phyloP scores from a whole-genome alignment of 2,329 filamentous ascomycete genomes.

The Leptographium procerum region DNA sequence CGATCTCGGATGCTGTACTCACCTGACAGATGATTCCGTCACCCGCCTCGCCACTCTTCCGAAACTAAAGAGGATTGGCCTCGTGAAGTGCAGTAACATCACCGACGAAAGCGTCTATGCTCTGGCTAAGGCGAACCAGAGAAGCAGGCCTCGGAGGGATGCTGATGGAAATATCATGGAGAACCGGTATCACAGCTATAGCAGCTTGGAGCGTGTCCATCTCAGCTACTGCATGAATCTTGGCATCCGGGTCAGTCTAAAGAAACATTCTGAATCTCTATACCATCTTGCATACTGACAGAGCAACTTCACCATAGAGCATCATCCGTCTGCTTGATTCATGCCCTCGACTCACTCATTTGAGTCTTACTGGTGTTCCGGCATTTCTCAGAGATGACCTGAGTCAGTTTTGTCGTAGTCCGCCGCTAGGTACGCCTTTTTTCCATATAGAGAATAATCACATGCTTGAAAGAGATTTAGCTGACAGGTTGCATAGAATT shows the following conservation, averaged over 20 bases:
- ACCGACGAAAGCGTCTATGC: slow-evolving; percentile 83
- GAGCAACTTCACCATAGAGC: slow-evolving; percentile 45
- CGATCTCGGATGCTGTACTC: slow-evolving; percentile 86
- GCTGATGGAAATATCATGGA: slow-evolving; percentile 33
- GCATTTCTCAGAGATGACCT: slow-evolving; percentile 82
- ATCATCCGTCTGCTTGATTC: slow-evolving; percentile 82
- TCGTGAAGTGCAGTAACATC: slow-evolving; percentile 87
- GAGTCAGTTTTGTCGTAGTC: slow-evolving; percentile 72
- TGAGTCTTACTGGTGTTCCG: slow-evolving; percentile 87
- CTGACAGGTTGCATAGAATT: slow-evolving; percentile 53
- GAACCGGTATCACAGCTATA: slow-evolving; percentile 43
- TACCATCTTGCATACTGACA: slow-evolving; percentile 2
- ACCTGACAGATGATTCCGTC: slow-evolving; percentile 80
- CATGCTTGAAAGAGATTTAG: neutral
- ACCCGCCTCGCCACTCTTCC: slow-evolving; percentile 74
- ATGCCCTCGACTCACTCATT: slow-evolving; percentile 83
- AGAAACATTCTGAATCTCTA: neutral
- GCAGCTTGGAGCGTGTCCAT: slow-evolving; percentile 83
- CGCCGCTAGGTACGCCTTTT: slow-evolving; percentile 53
- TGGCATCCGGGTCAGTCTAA: slow-evolving; percentile 59
- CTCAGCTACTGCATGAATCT: slow-evolving; percentile 87
- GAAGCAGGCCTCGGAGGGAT: slow-evolving; percentile 37
- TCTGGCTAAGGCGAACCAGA: slow-evolving; percentile 59
- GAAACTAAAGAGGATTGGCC: slow-evolving; percentile 85
- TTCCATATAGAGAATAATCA: neutral